A percentile compares a stretch with the other conserved stretches of the same genome.
Conservation (phyloP, 2,329 filamentous ascomycete species). For the Alternaria gaisen region DNA sequence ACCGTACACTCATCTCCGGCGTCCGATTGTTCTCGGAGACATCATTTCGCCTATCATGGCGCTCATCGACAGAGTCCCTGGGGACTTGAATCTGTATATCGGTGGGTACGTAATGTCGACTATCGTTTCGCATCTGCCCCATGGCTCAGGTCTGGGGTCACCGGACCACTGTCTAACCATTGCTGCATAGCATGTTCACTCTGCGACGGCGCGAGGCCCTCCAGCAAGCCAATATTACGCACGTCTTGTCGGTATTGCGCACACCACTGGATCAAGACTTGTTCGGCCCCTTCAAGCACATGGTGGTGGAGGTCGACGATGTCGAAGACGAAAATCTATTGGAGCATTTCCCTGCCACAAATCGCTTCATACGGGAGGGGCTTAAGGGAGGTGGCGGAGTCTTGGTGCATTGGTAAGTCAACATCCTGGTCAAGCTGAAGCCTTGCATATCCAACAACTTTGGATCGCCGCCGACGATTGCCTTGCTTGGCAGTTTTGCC, state of each 20-base stretch:
- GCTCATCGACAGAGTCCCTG: slow-evolving; percentile 71
- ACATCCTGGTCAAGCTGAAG: slow-evolving; percentile 47
- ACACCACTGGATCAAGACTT: slow-evolving; percentile 65
- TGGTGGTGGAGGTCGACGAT: slow-evolving; percentile 87
- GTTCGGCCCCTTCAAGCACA: slow-evolving; percentile 73
- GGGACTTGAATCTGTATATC: slow-evolving; percentile 76
- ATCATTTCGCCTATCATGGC: slow-evolving; percentile 57
- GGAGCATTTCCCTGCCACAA: slow-evolving; percentile 78
- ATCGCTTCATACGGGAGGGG: slow-evolving; percentile 83
- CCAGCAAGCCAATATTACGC: slow-evolving; percentile 79
- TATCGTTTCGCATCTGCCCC: slow-evolving; percentile 28
- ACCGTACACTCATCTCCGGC: slow-evolving; percentile 29
- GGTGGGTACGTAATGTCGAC: slow-evolving; percentile 70
- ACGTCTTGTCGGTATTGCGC: slow-evolving; percentile 84
- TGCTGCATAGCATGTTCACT: slow-evolving; percentile 73
- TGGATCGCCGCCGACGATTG: slow-evolving; percentile 37
- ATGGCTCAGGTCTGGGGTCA: slow-evolving; percentile 18
- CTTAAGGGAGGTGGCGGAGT: slow-evolving; percentile 70
- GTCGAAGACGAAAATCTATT: slow-evolving; percentile 88
- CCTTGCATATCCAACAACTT: slow-evolving; percentile 39
- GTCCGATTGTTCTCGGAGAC: slow-evolving; percentile 24
- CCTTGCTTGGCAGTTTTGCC: slow-evolving; percentile 47
- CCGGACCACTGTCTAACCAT: slow-evolving; percentile 35
- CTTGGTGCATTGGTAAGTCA: slow-evolving; percentile 74
- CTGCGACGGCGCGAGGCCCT: slow-evolving; percentile 76